Evolutionary conservation across 2,329 filamentous ascomycete species (phyloP), one percentile per base, ranked within the genome.

Genomic region (Penicillium sp.): DNA sequence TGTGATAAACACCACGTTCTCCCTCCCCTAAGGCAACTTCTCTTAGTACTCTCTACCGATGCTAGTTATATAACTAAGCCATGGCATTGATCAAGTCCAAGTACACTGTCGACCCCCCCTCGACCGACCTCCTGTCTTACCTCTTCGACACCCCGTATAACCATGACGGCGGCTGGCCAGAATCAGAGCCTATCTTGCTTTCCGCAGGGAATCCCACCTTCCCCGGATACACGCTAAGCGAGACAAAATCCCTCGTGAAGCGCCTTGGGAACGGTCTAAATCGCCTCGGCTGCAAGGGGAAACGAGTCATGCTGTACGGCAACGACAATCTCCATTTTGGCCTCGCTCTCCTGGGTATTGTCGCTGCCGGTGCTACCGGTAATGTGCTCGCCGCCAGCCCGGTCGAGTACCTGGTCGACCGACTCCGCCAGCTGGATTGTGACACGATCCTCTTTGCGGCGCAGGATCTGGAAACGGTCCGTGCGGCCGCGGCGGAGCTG

Each of bases 61-160:
- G 6, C 13, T 13, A 5, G 9, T 17, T 2, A 41, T 13, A 41
- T 41, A 15, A 5, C 9, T 6, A 5, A 41, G 13, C 11, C 7
- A 55, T 55, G 52, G 23, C 52, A 11, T 5, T 29, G 8, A 29
- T 55, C 38, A 19, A 26, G 13, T 21, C 52, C n/a, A 30, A 38
- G 21, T 30, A 46, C 23, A 30, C 7, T 23, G 15, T 55, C 15
- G n/a, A 44, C 15, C 21, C 38, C 7, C 52, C 52, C 1, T 13
- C 31, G 45, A 46, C 52, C 15, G 19, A 55, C 52, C 38, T 45
- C 38, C 52, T 55, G 23, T 29, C 31, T 2, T 46, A 55, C 41
- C 26, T 55, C 13, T 55, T 55, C 41, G 52, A 46, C 9, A 9
- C 52, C 17, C 23, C 52, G 2, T 55, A 55, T 13, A 55, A 46